Percentiles rank a stretch among this genome's conserved stretches.
Conservation (phyloP, 2,329 filamentous ascomycete genomes). For the Epichloe scottii region DNA sequence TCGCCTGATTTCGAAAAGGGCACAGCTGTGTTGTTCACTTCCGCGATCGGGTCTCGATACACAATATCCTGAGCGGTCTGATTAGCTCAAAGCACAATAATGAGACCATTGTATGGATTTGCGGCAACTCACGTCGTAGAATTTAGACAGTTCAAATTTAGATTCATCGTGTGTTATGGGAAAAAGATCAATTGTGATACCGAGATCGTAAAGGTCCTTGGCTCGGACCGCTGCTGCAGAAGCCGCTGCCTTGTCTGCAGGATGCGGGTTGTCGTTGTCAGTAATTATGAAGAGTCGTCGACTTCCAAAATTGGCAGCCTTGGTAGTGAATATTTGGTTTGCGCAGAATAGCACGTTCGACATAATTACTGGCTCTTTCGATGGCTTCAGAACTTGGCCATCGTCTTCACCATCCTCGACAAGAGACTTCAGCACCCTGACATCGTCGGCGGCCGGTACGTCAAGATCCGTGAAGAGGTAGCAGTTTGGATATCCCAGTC, state of each 20-base stretch:
- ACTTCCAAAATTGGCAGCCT: constrained; percentile 86
- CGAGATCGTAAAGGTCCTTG: constrained; percentile 89
- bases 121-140: constrained; percentile 63
- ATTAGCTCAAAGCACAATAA: not conserved
- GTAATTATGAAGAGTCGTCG: constrained; percentile 91
- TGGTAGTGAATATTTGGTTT: constrained; percentile 93
- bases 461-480: constrained; percentile 85
- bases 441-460: constrained; percentile 73
- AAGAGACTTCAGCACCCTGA: constrained; percentile 64
- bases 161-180: constrained; percentile 63
- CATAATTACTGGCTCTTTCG: constrained; percentile 62
- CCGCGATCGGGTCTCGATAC: constrained; percentile 64
- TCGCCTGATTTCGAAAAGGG: constrained; percentile 56
- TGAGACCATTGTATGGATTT: not conserved
- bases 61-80: constrained; percentile 59
- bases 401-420: constrained; percentile 68
- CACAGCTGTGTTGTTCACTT: constrained; percentile 42
- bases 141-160: constrained; percentile 69
- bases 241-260: constrained; percentile 55
- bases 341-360: constrained; percentile 86
- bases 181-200: constrained; percentile 84
- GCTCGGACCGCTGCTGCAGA: constrained; percentile 74
- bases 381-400: constrained; percentile 55
- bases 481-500: constrained; percentile 71
- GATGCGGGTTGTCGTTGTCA: constrained; percentile 80